Conservation (phyloP, 148 eudicot species). For the Rhododendron griersonianum region DNA sequence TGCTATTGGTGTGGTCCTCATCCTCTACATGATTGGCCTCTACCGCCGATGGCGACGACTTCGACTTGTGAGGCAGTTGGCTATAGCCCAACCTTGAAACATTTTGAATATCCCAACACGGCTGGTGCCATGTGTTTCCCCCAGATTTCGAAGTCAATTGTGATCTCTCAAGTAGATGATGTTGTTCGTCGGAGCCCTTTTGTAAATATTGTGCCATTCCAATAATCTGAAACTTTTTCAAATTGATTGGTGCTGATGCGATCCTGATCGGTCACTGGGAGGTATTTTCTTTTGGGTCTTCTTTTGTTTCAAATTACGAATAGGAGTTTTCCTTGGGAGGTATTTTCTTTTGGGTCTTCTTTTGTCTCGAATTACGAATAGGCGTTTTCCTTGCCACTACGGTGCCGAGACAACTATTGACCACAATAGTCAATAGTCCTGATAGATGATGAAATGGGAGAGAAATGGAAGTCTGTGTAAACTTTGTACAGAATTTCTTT, state of each 20-base stretch:
- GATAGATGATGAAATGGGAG: neutral
- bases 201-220: neutral
- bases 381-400: neutral
- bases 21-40: slow-evolving; percentile 18
- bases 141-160: neutral
- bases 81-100: slow-evolving; percentile 6
- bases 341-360: neutral
- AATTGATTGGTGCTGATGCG: neutral
- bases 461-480: neutral
- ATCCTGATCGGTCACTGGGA: neutral
- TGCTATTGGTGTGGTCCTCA: slow-evolving; percentile 14
- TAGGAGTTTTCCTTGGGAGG: neutral
- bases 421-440: neutral
- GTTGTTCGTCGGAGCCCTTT: neutral
- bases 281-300: neutral
- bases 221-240: neutral
- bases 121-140: neutral
- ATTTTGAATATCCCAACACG: neutral
- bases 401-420: neutral
- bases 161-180: neutral
- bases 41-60: slow-evolving; percentile 9
- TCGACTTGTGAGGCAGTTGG: slow-evolving; percentile 19
- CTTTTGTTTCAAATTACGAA: neutral
- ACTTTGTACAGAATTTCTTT: neutral
- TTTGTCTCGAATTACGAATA: neutral